Base-by-base conservation (phyloP, 2,329 filamentous ascomycete species). In the Monilinia laxa region DNA sequence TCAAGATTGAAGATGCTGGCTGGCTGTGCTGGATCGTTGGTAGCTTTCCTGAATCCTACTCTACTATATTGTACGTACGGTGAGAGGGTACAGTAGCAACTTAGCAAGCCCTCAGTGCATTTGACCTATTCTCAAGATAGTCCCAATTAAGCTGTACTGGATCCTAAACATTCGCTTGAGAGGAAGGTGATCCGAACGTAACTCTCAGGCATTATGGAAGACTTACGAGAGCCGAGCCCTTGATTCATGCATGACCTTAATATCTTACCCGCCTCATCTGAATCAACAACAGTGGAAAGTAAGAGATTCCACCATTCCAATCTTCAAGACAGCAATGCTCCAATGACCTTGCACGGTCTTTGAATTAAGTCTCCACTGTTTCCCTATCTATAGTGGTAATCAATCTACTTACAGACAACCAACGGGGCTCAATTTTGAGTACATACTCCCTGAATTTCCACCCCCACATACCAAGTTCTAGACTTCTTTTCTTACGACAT, bases 401-500 rank as follows among this genome's bases (percentile, higher is more conserved):
- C 25, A 23, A 59, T 49, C 25, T 59, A 49, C 42, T 59, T 56
- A 23, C 51, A 64, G 40, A 23, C 28, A 25, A 58, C 25, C 25
- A 51, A 64, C 62, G 20, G 62, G 62, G 51, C 53, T 38, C 54
- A 38, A 47, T 38, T 18, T 52, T 65, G 42, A 59, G 49, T 35
- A 35, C 31, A 35, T 28, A 25, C 40, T 55, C 49, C 31, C 45
- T 59, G 31, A 65, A 59, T 59, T 65, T 52, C 45, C 40, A 65
- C 49, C 63, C 63, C 63, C 63, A 65, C 63, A 60, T 35, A 23
- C 57, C 18, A 53, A 49, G 63, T 65, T 65, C 63, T 58, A 65
- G 63, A 60, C 54, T 45, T 59, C 35, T 53, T 35, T 65, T 65
- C 45, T 62, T 65, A 52, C 45, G 12, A 65, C 60, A 65, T 42